Conservation (phyloP, 1,139 yeast species). For the Blastobotrys apis region DNA sequence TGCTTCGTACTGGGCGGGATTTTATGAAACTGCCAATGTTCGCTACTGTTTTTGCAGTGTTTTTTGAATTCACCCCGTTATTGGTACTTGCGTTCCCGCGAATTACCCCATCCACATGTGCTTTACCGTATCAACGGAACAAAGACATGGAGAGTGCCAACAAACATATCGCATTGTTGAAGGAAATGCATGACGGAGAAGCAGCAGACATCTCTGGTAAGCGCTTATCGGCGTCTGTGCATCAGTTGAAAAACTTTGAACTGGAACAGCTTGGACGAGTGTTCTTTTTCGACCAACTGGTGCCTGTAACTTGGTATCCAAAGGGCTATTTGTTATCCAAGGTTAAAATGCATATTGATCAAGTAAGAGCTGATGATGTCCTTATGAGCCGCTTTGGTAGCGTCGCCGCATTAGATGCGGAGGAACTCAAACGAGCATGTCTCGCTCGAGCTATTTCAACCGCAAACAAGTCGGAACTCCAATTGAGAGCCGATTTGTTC, state of each 20-base stretch:
- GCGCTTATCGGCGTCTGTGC: slow-evolving; percentile 16
- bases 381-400: slow-evolving; percentile 33
- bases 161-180: slow-evolving; percentile 15
- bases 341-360: slow-evolving; percentile 23
- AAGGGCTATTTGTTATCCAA: slow-evolving; percentile 12
- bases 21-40: slow-evolving; percentile 59
- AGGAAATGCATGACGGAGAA: slow-evolving; percentile 3
- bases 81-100: slow-evolving; percentile 57
- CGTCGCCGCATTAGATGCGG: slow-evolving; percentile 26
- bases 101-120: slow-evolving; percentile 66
- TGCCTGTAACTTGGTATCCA: slow-evolving; percentile 19
- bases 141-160: slow-evolving; percentile 22
- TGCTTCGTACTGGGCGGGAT: slow-evolving; percentile 57
- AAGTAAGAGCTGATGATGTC: slow-evolving; percentile 29
- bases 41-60: slow-evolving; percentile 51
- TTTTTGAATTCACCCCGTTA: slow-evolving; percentile 62
- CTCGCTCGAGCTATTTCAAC: slow-evolving; percentile 29
- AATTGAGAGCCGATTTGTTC: slow-evolving; percentile 20
- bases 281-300: slow-evolving; percentile 14
- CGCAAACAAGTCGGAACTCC: slow-evolving; percentile 11
- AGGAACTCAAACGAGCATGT: slow-evolving; percentile 31
- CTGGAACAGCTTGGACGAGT: slow-evolving; percentile 17
- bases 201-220: slow-evolving; percentile 1
- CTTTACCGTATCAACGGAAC: slow-evolving; percentile 47
- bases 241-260: slow-evolving; percentile 18